Evolutionary conservation across 768 basidiomycete species (phyloP), one percentile per base, ranked within the genome.

Genomic region (Rhodotorula graminis): DNA sequence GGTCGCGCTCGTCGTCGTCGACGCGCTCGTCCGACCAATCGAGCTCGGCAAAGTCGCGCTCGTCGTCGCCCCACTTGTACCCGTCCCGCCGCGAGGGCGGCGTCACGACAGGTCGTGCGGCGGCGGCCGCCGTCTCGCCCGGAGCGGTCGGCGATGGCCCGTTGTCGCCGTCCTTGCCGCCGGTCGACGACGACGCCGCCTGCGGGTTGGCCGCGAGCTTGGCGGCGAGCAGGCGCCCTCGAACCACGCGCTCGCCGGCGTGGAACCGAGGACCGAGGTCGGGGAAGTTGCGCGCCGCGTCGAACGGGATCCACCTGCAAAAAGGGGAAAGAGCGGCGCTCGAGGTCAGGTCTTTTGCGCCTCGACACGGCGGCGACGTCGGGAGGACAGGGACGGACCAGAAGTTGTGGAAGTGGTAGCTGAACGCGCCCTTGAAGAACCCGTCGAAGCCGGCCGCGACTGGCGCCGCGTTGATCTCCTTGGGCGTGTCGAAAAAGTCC

Each of bases 331-430:
- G 37, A 37, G 70, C 25, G 50, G 8, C 50, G 23, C 3, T 7
- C 29, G 50, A 37, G 40, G 46, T 25, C 11, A 6, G 19, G 18
- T 9, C n/a, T 50, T 11, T 14, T 21, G 25, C 15, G 2, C 11
- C 25, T 37, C 4, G 37, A 21, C 23, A 16, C 25, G 42, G 11
- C 0, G 25, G 16, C 3, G 19, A 47, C 21, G n/a, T 1, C 2
- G 25, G 42, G 58, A 25, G 25, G 49, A 25, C 21, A 6, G 40
- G 25, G 47, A 56, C 61, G 65, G 66, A 90, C 92, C 92, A 93
- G 82, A 87, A 91, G 80, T 93, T 94, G 80, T 98, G 94, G 82
- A 90, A 97, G 81, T 97, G 93, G 81, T 98, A 98, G 3, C 91
- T 93, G 80, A 88, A 97, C 10, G 95, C 91, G 12, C 95, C 96